Base-by-base conservation (phyloP, 164 flowering plant genomes). In the Chimonanthus praecox region DNA sequence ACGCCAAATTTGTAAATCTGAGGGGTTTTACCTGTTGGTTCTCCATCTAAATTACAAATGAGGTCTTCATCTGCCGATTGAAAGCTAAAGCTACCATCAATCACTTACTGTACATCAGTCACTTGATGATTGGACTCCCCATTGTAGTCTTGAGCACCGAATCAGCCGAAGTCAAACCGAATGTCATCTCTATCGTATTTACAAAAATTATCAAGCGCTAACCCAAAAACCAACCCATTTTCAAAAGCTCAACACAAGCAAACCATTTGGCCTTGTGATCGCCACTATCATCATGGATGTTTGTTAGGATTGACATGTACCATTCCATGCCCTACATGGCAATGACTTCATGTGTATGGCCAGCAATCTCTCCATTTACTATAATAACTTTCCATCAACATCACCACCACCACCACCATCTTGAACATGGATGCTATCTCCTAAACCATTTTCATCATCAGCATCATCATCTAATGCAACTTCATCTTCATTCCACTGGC, bases 401-500 rank as follows among this genome's bases (percentile, higher is more conserved):
- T 58, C 64, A 49, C 21, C 70, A 8, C 78, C 76, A 64, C 68
- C 74, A 73, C 20, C 6, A 45, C 44, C 51, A 44, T 48, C 67
- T 58, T 58, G 58, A 43, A 47, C 51, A 50, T 54, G 11, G 60
- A 15, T 54, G 60, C 60, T 54, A 54, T 47, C 74, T 66, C 18
- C 81, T 44, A 78, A 71, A 10, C 44, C 69, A 20, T 44, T 70
- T 20, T 63, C 69, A 7, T 9, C 70, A 51, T 67, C 71, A n/a
- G 67, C 58, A 47, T 78, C 75, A 65, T 70, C 78, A 58, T 73
- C 74, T 67, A 44, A 72, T 71, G 6, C 69, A 63, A n/a, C 80
- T 75, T 74, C 78, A 48, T 75, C 80, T 62, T 76, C 78, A 46
- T 70, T 47, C 49, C 78, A 64, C 63, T 43, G 80, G 10, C 73